Percentiles rank a stretch among this genome's conserved stretches.
Evolutionary conservation across 2,329 filamentous ascomycete genomes (phyloP).

Genomic region (Colletotrichum sp.): DNA sequence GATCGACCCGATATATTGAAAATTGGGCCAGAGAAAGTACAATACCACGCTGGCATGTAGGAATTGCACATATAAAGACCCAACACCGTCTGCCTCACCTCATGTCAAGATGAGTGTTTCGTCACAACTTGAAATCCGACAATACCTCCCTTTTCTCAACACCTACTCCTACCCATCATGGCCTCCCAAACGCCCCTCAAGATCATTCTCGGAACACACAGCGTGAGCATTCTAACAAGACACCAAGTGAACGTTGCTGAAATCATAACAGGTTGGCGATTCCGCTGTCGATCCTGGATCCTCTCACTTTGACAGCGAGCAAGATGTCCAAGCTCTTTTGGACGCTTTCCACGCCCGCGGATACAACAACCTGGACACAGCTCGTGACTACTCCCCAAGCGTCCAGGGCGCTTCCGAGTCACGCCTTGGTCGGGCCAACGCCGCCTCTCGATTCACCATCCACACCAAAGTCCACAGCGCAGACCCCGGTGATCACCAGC

Average conservation of each 20-base stretch:
- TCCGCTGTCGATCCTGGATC: background rate
- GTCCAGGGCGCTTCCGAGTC: background rate
- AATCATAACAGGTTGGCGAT: background rate
- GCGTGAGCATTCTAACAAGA: background rate
- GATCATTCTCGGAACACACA: background rate
- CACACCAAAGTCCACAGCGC: background rate
- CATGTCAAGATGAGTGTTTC: background rate
- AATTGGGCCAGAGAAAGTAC: background rate
- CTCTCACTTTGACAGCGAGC: background rate
- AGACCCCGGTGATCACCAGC: background rate
- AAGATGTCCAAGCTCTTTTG: background rate
- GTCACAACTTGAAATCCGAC: background rate
- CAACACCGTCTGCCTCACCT: background rate
- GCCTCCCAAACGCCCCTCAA: background rate
- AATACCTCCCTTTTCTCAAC: too few species aligned
- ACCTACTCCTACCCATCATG: background rate
- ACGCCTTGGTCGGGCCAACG: background rate
- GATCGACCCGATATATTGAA: background rate
- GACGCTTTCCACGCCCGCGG: background rate
- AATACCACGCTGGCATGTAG: background rate
- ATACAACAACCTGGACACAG: background rate
- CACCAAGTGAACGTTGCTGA: background rate
- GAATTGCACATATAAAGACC: background rate
- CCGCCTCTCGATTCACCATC: background rate
- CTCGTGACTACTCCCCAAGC: background rate